phyloP scores from a whole-genome alignment of 2,329 filamentous ascomycete genomes.

The Ilyonectria mors-panacis region DNA sequence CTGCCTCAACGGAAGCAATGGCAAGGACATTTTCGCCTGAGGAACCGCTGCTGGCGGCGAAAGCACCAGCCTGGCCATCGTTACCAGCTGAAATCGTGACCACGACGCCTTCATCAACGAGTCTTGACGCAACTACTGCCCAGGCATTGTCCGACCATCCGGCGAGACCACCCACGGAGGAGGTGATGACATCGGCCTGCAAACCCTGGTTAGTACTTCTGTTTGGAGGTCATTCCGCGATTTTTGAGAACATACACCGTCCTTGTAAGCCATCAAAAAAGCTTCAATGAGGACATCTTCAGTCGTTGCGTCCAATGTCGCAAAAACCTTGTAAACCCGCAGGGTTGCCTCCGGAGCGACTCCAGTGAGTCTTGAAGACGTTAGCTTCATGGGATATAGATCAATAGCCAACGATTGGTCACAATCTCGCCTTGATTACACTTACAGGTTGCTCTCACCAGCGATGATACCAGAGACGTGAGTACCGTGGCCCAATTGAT shows the following conservation, averaged over 20 bases:
- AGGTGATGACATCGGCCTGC: constrained; percentile 54
- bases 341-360: constrained; percentile 50
- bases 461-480: constrained; percentile 53
- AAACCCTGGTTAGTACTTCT: not conserved
- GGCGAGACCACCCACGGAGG: constrained; percentile 47
- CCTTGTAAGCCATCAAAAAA: constrained; percentile 53
- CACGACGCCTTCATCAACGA: constrained; percentile 59
- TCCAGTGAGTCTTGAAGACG: constrained; percentile 29
- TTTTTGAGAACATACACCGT: constrained; percentile 43
- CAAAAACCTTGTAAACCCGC: constrained; percentile 49
- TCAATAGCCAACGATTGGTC: not conserved
- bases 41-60: constrained; percentile 58
- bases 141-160: constrained; percentile 50
- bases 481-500: constrained; percentile 48
- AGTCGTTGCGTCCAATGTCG: constrained; percentile 7
- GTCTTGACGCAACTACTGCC: constrained; percentile 51
- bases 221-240: not conserved
- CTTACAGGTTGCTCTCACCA: constrained; percentile 33
- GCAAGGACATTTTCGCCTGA: constrained; percentile 59
- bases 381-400: not conserved
- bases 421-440: not conserved
- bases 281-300: constrained; percentile 50
- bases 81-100: constrained; percentile 63
- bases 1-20: constrained; percentile 59
- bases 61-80: constrained; percentile 57